phyloP scores from a whole-genome alignment of 106 monocot genomes.

The Dioscorea zingiberensis region DNA sequence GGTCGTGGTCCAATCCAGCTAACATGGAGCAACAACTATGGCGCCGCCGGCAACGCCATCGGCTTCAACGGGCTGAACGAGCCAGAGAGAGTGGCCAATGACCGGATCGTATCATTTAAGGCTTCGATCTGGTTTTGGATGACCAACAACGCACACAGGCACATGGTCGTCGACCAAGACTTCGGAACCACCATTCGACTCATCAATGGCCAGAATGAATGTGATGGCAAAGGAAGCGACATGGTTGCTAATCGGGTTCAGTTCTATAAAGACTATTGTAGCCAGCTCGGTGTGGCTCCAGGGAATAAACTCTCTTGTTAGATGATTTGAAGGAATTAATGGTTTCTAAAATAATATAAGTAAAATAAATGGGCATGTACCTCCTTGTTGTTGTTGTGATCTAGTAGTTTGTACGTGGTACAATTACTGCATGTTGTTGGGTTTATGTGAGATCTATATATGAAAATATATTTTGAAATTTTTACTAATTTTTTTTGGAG shows the following conservation, averaged over 20 bases:
- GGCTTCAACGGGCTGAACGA: conserved; percentile 20
- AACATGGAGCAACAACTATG: conserved; percentile 40
- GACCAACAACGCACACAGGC: conserved; percentile 8
- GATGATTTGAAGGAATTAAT: too few relatives aligned
- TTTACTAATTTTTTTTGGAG: too few relatives aligned
- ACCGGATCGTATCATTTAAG: conserved; percentile 26
- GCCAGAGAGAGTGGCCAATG: conserved; percentile 22
- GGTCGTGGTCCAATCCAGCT: conserved; percentile 30
- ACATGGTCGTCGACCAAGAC: conserved; percentile 20
- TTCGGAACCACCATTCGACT: conserved; percentile 33
- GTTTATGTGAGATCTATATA: too few relatives aligned
- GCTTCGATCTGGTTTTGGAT: conserved; percentile 37
- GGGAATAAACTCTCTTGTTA: conserved; percentile 24
- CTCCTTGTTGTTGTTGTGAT: too few relatives aligned
- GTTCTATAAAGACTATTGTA: conserved; percentile 32
- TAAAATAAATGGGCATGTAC: too few relatives aligned
- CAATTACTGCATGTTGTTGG: too few relatives aligned
- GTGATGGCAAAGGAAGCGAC: conserved; percentile 13
- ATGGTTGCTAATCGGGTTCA: conserved; percentile 6
- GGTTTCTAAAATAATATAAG: too few relatives aligned
- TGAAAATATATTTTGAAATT: too few relatives aligned
- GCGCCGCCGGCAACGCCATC: conserved; percentile 11
- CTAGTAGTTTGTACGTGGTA: too few relatives aligned
- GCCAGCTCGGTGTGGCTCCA: conserved; percentile 25
- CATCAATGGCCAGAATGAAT: conserved; percentile 30